Evolutionary conservation across 352 stramenopile genomes (phyloP), one percentile per base, ranked within the genome.

Genomic region (Phytopythium cucurbitacearum): DNA sequence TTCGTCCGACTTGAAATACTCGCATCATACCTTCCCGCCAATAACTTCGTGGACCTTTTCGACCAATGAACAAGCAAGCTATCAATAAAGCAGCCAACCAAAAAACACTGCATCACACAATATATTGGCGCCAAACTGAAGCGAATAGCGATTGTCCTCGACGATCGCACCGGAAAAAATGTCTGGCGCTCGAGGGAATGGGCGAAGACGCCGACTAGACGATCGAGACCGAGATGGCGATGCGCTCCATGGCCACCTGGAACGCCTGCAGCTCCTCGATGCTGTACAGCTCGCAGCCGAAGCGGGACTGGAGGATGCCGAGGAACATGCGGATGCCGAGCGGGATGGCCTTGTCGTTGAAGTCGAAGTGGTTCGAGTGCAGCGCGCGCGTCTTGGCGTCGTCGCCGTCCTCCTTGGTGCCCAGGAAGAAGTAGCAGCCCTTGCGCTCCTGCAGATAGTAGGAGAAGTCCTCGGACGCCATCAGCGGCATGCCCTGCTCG

Each of bases 381-480:
- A 94, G 60, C 44, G 77, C 73, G 4, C 83, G 78, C 28, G 59
- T 64, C 48, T 85, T 80, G 39, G 77, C 69, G 13, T 71, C 46
- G 47, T 89, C 77, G 13, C 57, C 62, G 10, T 80, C 64, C 40
- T 89, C 80, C 53, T 89, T 91, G 13, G 80, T 94, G 36, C 84
- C 84, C 32, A 94, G 56, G 51, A 94, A 92, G 51, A 91, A 92
- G 52, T 89, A 92, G 57, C 84, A 94, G 40, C 84, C 84, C 51
- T 91, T 91, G 55, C 78, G 76, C 40, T 89, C 76, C 34, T 88
- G 80, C 33, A 94, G 51, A 53, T 78, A 94, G 63, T 96, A 98
- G 11, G 82, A 85, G 80, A 98, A 98, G 61, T 98, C 94, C 70
- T 98, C 94, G 5, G 83, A 88, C 5, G 92, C 93, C 94, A 98